These are phyloP conservation scores for Trichophyton rubrum DNA, from an alignment of 2,329 filamentous ascomycete species.

Conservation along the genomic window DNA sequence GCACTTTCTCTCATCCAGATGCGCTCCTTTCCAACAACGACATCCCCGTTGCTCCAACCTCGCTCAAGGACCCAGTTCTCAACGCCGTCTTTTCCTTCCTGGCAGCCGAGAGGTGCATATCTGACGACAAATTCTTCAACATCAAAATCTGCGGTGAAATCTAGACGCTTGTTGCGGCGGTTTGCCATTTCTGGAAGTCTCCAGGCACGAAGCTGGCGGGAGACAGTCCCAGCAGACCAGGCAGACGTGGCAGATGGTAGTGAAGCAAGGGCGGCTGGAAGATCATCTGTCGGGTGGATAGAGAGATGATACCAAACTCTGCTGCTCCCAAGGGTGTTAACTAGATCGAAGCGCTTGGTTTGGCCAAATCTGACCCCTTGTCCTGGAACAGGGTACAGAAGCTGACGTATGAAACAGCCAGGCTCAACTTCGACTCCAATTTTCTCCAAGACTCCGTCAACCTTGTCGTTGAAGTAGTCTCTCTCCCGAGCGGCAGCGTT, in stretches of 20 bases:
- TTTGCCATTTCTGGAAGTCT: conserved; percentile 94
- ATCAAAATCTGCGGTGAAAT: conserved; percentile 96
- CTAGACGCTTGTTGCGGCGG: conserved; percentile 73
- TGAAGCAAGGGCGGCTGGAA: conserved; percentile 60
- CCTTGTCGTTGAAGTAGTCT: conserved; percentile 66
- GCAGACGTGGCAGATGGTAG: conserved; percentile 61
- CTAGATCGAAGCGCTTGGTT: conserved; percentile 65
- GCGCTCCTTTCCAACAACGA: conserved; percentile 77
- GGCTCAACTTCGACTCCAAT: conserved; percentile 69
- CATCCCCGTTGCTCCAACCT: conserved; percentile 96
- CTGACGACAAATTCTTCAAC: conserved; percentile 79
- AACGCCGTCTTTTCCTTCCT: conserved; percentile 80
- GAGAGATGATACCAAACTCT: conserved; percentile 91
- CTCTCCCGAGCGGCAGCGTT: conserved; percentile 57
- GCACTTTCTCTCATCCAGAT: conserved; percentile 90
- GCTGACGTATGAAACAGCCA: conserved; percentile 66
- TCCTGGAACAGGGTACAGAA: conserved; percentile 66
- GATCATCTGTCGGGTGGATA: conserved; percentile 81
- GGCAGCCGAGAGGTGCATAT: conserved; percentile 72
- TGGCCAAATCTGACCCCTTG: conserved; percentile 72
- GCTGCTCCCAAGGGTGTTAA: conserved; percentile 63
- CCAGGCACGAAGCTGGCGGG: conserved; percentile 85
- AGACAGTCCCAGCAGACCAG: conserved; percentile 89
- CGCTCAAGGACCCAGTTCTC: conserved; percentile 89
- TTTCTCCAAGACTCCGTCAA: conserved; percentile 75